Percentiles rank a stretch among this genome's conserved stretches.
phyloP scores from a whole-genome alignment of 176 grass and related monocot species.

The Oryza punctata region DNA sequence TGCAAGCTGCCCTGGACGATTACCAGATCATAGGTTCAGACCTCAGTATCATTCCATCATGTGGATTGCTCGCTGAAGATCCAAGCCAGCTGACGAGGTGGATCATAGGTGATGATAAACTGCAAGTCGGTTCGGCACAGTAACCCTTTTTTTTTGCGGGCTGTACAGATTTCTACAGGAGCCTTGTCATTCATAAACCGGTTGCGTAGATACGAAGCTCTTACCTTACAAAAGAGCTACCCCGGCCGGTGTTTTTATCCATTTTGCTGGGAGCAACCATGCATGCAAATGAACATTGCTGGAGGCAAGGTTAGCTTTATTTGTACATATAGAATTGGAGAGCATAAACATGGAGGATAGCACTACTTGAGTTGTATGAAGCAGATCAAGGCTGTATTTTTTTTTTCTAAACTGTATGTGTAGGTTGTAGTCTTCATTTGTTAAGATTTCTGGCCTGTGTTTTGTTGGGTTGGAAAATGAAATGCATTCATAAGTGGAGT shows the following conservation, averaged over 20 bases:
- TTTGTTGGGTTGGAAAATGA: background rate
- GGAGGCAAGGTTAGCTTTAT: background rate
- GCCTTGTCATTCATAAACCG: background rate
- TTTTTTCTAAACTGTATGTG: background rate
- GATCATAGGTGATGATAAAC: slow-evolving; percentile 85
- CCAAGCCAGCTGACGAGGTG: slow-evolving; percentile 75
- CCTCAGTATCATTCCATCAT: slow-evolving; percentile 71
- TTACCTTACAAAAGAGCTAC: background rate
- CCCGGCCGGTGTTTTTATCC: background rate
- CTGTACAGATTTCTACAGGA: slow-evolving; percentile 13
- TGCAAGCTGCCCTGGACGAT: slow-evolving; percentile 59
- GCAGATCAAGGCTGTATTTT: background rate
- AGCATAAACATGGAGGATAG: background rate
- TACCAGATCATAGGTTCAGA: slow-evolving; percentile 66
- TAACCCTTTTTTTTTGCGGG: background rate
- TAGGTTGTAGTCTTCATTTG: background rate
- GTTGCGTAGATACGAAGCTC: slow-evolving; percentile 1
- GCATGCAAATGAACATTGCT: background rate
- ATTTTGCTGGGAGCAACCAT: background rate
- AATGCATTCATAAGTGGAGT: background rate
- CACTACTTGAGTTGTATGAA: background rate
- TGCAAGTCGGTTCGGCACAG: slow-evolving; percentile 17
- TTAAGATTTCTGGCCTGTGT: background rate
- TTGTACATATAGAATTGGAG: background rate
- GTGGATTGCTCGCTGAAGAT: slow-evolving; percentile 50